Evolutionary conservation across 306 rosid genomes (phyloP).

Genomic region (Sindora glabra): DNA sequence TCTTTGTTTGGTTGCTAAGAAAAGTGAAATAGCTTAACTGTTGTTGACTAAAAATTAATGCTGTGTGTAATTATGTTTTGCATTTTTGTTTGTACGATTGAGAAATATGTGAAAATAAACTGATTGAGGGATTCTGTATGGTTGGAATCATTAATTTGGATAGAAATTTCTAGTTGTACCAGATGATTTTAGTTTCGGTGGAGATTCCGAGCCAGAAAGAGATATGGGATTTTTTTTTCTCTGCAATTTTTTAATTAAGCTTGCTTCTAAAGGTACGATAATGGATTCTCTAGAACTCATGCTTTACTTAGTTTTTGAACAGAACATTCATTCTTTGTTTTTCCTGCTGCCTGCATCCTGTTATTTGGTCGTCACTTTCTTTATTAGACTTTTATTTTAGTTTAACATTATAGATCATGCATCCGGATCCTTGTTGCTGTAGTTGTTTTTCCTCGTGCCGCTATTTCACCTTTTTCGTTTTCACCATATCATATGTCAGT

Average conservation of each 20-base stretch:
- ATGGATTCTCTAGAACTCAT: too few species aligned
- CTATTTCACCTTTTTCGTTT: neutral
- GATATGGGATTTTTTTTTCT: neutral
- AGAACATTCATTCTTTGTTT: neutral
- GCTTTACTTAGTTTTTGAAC: neutral
- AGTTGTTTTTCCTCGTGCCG: neutral
- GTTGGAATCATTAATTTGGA: neutral
- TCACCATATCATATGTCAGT: neutral
- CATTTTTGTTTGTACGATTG: too few species aligned
- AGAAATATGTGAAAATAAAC: neutral
- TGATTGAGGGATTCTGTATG: neutral
- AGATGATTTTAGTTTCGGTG: neutral
- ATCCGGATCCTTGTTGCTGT: neutral
- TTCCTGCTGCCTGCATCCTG: neutral
- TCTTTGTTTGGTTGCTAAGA: conserved; percentile 11
- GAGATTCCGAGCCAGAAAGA: neutral
- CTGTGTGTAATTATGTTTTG: neutral
- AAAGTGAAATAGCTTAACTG: too few species aligned
- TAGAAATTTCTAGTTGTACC: neutral
- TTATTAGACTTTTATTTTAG: neutral
- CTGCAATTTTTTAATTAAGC: neutral
- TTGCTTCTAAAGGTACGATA: neutral
- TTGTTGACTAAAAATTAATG: conserved; percentile 4
- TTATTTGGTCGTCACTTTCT: neutral
- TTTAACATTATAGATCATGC: neutral